These are phyloP conservation scores for Nakaseomyces nivariensis DNA, from an alignment of 1,139 yeast genomes.

Conservation along the genomic window DNA sequence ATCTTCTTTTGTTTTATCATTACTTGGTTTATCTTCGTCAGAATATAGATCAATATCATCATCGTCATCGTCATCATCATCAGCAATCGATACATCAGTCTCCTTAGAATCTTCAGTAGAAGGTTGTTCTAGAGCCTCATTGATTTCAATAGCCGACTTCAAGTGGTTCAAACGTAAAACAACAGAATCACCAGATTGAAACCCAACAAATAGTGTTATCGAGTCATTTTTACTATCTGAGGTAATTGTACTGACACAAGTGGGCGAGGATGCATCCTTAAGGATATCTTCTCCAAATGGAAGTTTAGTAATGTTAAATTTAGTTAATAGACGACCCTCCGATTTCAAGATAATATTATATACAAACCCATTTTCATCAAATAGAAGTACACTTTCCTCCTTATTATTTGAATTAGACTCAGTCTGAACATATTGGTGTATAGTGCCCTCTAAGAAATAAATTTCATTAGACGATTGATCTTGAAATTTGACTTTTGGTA, in stretches of 20 bases:
- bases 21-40: constrained; percentile 27
- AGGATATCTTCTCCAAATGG: constrained; percentile 27
- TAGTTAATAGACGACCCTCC: constrained; percentile 26
- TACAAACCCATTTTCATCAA: constrained; percentile 22
- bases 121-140: constrained; percentile 8
- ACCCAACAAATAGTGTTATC: constrained; percentile 24
- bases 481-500: constrained; percentile 19
- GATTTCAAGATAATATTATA: constrained; percentile 22
- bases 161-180: constrained; percentile 24
- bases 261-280: constrained; percentile 19
- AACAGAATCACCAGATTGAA: constrained; percentile 27
- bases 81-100: constrained; percentile 7
- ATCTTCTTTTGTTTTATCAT: constrained; percentile 14
- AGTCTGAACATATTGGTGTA: constrained; percentile 13
- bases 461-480: constrained; percentile 20
- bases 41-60: constrained; percentile 28
- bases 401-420: constrained; percentile 7
- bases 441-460: constrained; percentile 13
- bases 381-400: constrained; percentile 18
- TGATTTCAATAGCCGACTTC: constrained; percentile 21
- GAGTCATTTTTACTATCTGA: constrained; percentile 10
- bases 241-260: constrained; percentile 18
- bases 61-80: constrained; percentile 17
- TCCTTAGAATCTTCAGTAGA: background rate
- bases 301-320: constrained; percentile 22